Evolutionary conservation across 306 rosid species (phyloP), one percentile per base, ranked within the genome.

Genomic region (Cajanus cajan): DNA sequence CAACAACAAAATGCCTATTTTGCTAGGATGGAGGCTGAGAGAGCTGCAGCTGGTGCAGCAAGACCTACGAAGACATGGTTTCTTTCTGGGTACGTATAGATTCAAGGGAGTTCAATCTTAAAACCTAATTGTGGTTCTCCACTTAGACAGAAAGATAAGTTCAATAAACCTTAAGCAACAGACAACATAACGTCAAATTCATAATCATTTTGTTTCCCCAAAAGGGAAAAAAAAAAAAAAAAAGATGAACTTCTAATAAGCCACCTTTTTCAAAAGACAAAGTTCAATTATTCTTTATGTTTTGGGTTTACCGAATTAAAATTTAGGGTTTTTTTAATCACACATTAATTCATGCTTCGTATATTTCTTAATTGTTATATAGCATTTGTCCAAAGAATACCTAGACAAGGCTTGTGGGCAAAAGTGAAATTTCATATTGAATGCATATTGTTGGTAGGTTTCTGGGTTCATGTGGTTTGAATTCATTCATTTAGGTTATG

Each of bases 401-500:
- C 24, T 54, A 36, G 39, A n/a, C 39, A 22, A 59, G 39, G 8
- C 77, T 71, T 36, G 47, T 48, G 64, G 5, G 47, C 51, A 57
- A 31, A 40, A 57, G 40, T 58, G 57, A 57, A 41, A 40, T 40
- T 58, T 74, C 31, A 78, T 13, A 44, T 43, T 68, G 65, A 47
- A 21, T 45, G 41, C 59, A 31, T 80, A 8, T 52, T 73, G 66
- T 52, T 34, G 77, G 80, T 72, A 78, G 80, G 72, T 78, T 50
- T 52, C 13, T 64, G 61, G 77, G 68, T 57, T 82, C 54, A 76
- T 55, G 51, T 54, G 73, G 74, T 82, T 77, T 69, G 24, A 58
- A 71, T 66, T 33, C 44, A 57, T 15, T 59, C 22, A 77, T 70
- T 43, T 61, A 73, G 78, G n/a, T n/a, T n/a, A n/a, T 78, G 44